Percentiles rank a stretch among this genome's conserved stretches.
These are phyloP conservation scores for Elongisporangium anandrum DNA, from an alignment of 352 stramenopile genomes.

Conservation along the genomic window DNA sequence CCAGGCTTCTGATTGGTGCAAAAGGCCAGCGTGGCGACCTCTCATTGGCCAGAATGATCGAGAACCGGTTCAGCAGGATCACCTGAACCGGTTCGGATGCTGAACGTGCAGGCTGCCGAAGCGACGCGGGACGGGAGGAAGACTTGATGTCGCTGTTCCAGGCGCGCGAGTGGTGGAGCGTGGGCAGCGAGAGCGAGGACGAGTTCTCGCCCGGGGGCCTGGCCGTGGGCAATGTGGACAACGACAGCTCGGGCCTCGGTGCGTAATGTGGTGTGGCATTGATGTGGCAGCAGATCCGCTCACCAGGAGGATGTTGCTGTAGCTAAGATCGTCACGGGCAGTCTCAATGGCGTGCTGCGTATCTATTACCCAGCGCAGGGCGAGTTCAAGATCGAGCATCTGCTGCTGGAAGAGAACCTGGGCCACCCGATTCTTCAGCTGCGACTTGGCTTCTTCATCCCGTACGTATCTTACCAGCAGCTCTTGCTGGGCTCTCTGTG, in stretches of 20 bases:
- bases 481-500: neutral
- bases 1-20: neutral
- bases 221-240: conserved; percentile 85
- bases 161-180: conserved; percentile 85
- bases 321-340: conserved; percentile 90
- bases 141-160: conserved; percentile 87
- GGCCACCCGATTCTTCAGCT: conserved; percentile 85
- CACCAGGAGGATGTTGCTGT: neutral
- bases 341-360: conserved; percentile 79
- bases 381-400: conserved; percentile 87
- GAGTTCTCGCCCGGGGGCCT: conserved; percentile 80
- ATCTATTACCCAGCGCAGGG: conserved; percentile 77
- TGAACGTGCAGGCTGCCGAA: neutral
- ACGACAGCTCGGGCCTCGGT: conserved; percentile 58
- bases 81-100: neutral
- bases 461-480: conserved; percentile 34
- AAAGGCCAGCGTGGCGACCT: neutral
- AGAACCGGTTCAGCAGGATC: neutral
- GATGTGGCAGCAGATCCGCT: neutral
- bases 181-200: conserved; percentile 63
- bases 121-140: neutral
- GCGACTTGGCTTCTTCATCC: conserved; percentile 78
- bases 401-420: conserved; percentile 86
- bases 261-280: neutral
- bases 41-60: neutral